These are phyloP conservation scores for Globisporangium barbulae DNA, from an alignment of 352 stramenopile genomes.

Conservation along the genomic window DNA sequence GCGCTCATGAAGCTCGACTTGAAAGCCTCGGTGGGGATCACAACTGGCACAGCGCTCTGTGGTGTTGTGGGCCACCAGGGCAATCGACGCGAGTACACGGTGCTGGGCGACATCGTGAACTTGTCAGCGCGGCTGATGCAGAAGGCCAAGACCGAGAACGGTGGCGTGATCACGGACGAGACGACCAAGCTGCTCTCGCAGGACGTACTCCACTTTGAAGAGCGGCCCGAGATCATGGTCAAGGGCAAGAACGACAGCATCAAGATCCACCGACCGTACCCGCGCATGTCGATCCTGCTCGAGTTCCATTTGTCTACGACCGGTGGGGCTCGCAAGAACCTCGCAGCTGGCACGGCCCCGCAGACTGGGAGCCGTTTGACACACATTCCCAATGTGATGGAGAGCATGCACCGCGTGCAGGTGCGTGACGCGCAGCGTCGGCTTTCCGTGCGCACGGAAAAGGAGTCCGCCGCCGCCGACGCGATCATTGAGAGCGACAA, in stretches of 20 bases:
- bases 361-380: conserved; percentile 21
- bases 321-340: conserved; percentile 12
- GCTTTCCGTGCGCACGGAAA: conserved; percentile 49
- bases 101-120: conserved; percentile 94
- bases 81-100: conserved; percentile 91
- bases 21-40: conserved; percentile 90
- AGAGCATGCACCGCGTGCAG: conserved; percentile 86
- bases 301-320: conserved; percentile 64
- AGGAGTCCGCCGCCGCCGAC: conserved; percentile 33
- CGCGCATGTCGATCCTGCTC: conserved; percentile 81
- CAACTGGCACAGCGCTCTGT: conserved; percentile 89
- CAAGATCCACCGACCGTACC: conserved; percentile 85
- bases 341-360: not conserved
- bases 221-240: conserved; percentile 84
- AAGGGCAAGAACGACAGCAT: conserved; percentile 93
- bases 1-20: conserved; percentile 57
- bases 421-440: conserved; percentile 73
- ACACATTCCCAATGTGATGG: conserved; percentile 76
- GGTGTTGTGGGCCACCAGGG: conserved; percentile 90
- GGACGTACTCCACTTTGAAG: conserved; percentile 88
- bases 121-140: conserved; percentile 92
- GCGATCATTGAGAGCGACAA: conserved; percentile 65
- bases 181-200: conserved; percentile 80
- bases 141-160: conserved; percentile 78
- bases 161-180: conserved; percentile 87